Base-by-base conservation (phyloP, 2,329 filamentous ascomycete species). In the Microsporum ferrugineum region DNA sequence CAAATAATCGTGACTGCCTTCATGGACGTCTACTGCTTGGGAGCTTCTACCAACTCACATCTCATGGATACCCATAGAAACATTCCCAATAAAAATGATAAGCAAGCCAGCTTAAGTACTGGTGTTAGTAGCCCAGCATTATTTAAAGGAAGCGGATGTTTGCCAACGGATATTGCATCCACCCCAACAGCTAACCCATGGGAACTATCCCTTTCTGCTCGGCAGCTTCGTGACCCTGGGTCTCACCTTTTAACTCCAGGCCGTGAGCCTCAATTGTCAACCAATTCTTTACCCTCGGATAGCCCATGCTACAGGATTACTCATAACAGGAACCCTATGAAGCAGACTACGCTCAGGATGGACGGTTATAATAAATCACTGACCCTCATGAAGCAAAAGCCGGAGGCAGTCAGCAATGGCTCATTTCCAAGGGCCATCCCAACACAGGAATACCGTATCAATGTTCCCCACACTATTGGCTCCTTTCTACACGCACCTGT, bases 1-100 rank as follows among this genome's bases (percentile, higher is more conserved):
- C 68, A 67, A 2, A 65, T 76, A 3, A 71, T 78, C 1, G 72
- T 77, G 23, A 70, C 70, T 34, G 67, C 85, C 0, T 77, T 85
- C 53, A 66, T 65, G n/a, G 62, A 64, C 5, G 60, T 70, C 7
- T 78, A 78, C 31, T 8, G 5, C 6, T 2, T 63, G 72, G 74
- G 4, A 45, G 53, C 12, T n/a, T 39, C 12, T n/a, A 56, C 8
- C 17, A 17, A 60, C 12, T 7, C 58, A 17, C 7, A 5, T n/a
- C 53, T 23, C 17, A 23, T 23, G 17, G 10, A 34, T n/a, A 17
- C 17, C 41, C 7, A 6, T 3, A 36, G 14, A 57, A 34, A 3
- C 17, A 10, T 3, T 14, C 14, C 23, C 12, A 41, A 8, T 23
- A 41, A 31, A 4, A 47, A 47, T 12, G 2, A 31, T 23, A 2